Base-by-base conservation (phyloP, 192 early-diverging fungal species). In the Rhizoclosmatium sp. region DNA sequence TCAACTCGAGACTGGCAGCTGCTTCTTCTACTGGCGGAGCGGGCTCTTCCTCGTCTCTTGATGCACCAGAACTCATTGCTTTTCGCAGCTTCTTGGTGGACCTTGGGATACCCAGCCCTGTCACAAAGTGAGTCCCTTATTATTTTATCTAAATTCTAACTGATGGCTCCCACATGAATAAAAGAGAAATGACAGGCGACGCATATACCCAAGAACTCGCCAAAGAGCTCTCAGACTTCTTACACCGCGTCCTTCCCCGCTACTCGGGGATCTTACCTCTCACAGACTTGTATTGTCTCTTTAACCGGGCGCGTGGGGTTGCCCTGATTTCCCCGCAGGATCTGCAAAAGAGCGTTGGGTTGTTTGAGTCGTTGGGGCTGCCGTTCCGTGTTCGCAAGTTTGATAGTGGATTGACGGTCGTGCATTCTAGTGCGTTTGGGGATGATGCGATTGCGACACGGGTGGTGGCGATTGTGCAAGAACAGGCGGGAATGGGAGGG, bases 261-360 rank as follows among this genome's bases (percentile, higher is more conserved):
- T 75, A 89, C 54, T 89, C 91, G 54, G 93, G 91, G 2, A 94
- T 95, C 40, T 93, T 95, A 81, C 83, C 95, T 23, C 84, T 99
- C 1, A 91, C 93, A 3, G 97, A 98, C 76, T 87, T 96, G 7
- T 99, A 97, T 82, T 98, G 96, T 79, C 78, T 99, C 54, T 97
- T 95, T 81, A 99, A 99, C 81, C 92, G 96, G 2, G 97, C 96
- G 4, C 91, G 97, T 61, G 96, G 96, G 7, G 91, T 91, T 91
- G 86, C 65, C 86, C 87, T 97, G 9, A 93, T 99, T 19, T 99
- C 96, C 0, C 97, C 97, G 4, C 89, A 93, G n/a, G 97, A 99
- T 85, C 88, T 99, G 68, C 89, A 90, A 62, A 93, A 92, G 75
- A 92, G 94, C 31, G 93, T 93, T 79, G 78, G 79, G 14, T 85